Conservation (phyloP, 805 yeast species). For the Tetrapisispora pingtungensis region DNA sequence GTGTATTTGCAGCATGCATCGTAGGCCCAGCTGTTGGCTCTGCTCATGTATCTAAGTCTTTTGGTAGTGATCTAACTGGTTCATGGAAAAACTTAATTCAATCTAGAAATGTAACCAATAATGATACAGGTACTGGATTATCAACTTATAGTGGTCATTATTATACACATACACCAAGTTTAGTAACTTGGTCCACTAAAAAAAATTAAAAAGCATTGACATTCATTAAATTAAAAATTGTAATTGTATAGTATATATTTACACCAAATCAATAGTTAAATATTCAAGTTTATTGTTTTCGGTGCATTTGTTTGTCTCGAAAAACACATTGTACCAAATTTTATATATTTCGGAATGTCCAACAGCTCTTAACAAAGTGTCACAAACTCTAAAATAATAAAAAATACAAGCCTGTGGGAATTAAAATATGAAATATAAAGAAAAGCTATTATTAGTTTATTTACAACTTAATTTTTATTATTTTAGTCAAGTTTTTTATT, state of each 20-base stretch:
- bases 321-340: too few species aligned
- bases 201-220: constrained; percentile 4
- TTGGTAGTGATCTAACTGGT: constrained; percentile 30
- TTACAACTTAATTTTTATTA: too few species aligned
- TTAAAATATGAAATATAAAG: too few species aligned
- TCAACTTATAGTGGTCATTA: constrained; percentile 28
- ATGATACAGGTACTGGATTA: constrained; percentile 61
- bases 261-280: neutral
- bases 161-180: constrained; percentile 42
- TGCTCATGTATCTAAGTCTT: constrained; percentile 33
- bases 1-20: constrained; percentile 63
- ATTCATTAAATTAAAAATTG: constrained; percentile 1
- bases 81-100: constrained; percentile 65
- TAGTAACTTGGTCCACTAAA: constrained; percentile 46
- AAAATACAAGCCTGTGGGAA: too few species aligned
- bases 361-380: neutral
- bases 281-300: neutral
- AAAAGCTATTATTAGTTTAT: too few species aligned
- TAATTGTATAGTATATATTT: neutral
- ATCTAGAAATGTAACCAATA: constrained; percentile 71
- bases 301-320: neutral
- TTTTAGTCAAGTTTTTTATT: too few species aligned
- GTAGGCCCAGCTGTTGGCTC: constrained; percentile 90
- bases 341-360: too few species aligned
- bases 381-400: neutral